Base-by-base conservation (phyloP, 352 stramenopile genomes). In the Phytophthora pluvialis region DNA sequence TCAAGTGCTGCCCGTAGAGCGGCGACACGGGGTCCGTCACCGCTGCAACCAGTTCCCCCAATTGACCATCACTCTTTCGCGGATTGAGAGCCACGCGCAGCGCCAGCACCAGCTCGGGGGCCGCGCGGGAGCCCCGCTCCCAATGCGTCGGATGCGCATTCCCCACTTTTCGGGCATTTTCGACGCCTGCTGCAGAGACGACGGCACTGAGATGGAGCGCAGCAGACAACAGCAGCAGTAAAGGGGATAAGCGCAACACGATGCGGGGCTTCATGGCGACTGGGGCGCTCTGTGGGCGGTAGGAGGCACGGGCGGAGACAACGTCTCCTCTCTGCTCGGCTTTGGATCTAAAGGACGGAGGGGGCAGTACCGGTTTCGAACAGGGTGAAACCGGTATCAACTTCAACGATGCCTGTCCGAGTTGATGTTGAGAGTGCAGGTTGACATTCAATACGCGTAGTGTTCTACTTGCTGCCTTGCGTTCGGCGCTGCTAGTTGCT, bases 1-100 rank as follows among this genome's bases (percentile, higher is more conserved):
- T 61, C 21, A 89, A 38, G 51, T 88, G 84, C 25, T 86, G 52
- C 0, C 85, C 85, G 59, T 92, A 94, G 1, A 50, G 10, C 5
- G 67, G 48, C 13, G 81, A 89, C 15, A 49, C 15, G 9, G 84
- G 72, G 62, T 94, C 80, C 25, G 77, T 73, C 33, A 89, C 62
- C 8, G 73, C 48, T 3, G 28, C 42, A 36, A 93, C 73, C 5
- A 83, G 35, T 10, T 69, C 49, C 8, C 72, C 81, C 9, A 93
- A 46, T 38, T 81, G 56, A 1, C 31, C 46, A 40, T 82, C 64
- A 11, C 67, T 64, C 13, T 76, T 83, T 3, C 32, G 43, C 2
- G 67, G 61, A 4, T 55, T 45, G 12, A 90, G 70, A 28, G 72
- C 70, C 51, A 90, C 42, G 16, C 75, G 78, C 11, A 90, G 60